Percentiles rank a stretch among this genome's conserved stretches.
phyloP scores from a whole-genome alignment of 306 rosid genomes.

The Citrullus mucosospermus region DNA sequence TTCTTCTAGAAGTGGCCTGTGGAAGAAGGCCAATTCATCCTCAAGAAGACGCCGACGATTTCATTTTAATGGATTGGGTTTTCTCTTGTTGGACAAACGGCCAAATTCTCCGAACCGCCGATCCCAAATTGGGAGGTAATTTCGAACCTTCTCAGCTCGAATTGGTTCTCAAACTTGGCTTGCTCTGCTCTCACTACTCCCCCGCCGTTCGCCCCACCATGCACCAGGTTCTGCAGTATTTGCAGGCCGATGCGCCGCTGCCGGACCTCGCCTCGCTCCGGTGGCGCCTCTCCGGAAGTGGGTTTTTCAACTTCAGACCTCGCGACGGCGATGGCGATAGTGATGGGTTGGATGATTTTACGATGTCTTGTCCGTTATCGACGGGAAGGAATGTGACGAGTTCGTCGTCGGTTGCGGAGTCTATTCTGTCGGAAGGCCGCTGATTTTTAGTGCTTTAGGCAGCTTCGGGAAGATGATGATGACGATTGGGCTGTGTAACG shows the following conservation, averaged over 20 bases:
- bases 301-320: neutral
- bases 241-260: constrained; percentile 21
- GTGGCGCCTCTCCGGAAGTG: neutral
- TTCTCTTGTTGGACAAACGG: constrained; percentile 27
- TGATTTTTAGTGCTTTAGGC: neutral
- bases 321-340: neutral
- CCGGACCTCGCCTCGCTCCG: constrained; percentile 3
- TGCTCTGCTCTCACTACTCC: constrained; percentile 37
- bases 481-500: too few relatives aligned
- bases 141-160: constrained; percentile 27
- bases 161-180: constrained; percentile 44
- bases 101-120: constrained; percentile 34
- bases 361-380: neutral
- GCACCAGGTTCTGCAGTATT: constrained; percentile 38
- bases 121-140: constrained; percentile 24
- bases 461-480: too few relatives aligned
- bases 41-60: constrained; percentile 12
- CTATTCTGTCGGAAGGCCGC: neutral
- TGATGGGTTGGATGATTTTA: constrained; percentile 15
- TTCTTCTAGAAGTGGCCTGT: constrained; percentile 50
- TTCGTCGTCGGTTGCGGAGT: neutral
- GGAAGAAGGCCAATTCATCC: constrained; percentile 55
- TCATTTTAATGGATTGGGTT: constrained; percentile 46
- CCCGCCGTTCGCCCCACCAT: constrained; percentile 44
- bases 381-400: neutral